Percentiles rank a stretch among this genome's conserved stretches.
phyloP scores from a whole-genome alignment of 805 yeast genomes.

The Saccharomycopsis malanga region DNA sequence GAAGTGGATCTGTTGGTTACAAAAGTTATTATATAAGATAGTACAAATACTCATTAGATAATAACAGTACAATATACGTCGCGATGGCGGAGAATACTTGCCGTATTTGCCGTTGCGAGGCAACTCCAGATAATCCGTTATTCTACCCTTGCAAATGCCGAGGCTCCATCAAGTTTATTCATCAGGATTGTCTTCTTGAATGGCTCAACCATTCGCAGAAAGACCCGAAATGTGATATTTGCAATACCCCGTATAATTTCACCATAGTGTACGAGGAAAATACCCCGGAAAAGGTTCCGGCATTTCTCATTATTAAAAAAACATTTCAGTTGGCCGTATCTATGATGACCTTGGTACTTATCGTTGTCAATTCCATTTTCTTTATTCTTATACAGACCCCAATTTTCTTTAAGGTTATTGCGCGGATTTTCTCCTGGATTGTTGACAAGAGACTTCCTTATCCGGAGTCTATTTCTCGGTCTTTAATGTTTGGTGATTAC shows the following conservation, averaged over 20 bases:
- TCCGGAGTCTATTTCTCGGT: conserved; percentile 27
- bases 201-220: conserved; percentile 74
- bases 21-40: no score
- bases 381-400: conserved; percentile 50
- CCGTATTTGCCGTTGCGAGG: conserved; percentile 92
- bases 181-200: conserved; percentile 82
- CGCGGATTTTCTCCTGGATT: conserved; percentile 48
- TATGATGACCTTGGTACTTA: conserved; percentile 18
- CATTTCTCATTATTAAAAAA: conserved; percentile 38
- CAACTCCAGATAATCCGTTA: conserved; percentile 68
- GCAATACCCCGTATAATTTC: conserved; percentile 68
- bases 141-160: conserved; percentile 90
- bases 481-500: conserved; percentile 36
- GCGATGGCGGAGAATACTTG: conserved; percentile 50
- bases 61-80: no score
- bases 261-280: conserved; percentile 55
- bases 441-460: conserved; percentile 48
- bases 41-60: no score
- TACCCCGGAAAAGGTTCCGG: conserved; percentile 62
- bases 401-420: conserved; percentile 46
- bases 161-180: conserved; percentile 90
- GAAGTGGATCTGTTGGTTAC: no score
- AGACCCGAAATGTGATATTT: conserved; percentile 75
- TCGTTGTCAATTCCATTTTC: conserved; percentile 27
- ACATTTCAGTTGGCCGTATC: conserved; percentile 25